Evolutionary conservation across 2,329 filamentous ascomycete genomes (phyloP), one percentile per base, ranked within the genome.

Genomic region (Colletotrichum brevisporum): DNA sequence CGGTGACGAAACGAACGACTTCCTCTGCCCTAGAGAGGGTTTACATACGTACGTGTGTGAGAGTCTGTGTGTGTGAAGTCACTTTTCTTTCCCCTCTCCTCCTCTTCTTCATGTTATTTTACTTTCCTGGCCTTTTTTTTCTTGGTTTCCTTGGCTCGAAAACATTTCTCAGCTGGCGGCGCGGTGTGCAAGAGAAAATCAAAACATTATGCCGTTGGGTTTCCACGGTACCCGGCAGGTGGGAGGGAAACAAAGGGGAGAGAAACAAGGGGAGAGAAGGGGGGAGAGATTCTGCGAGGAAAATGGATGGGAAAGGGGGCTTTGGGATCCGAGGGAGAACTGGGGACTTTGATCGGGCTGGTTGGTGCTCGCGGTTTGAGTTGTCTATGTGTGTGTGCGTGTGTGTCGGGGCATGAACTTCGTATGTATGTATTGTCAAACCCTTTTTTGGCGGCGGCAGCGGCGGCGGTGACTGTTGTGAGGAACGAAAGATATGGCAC

Each of bases 101-200:
- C 13, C 58, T 71, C 72, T 73, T 68, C 59, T 70, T 67, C 53
- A 63, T 60, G 63, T 73, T 62, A 61, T 64, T 67, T 72, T 68
- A 70, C 27, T 54, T 43, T 56, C 16, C 12, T 31, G 26, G 1
- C 6, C 54, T 54, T 31, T 15, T 21, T 36, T 47, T 24, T 48
- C 21, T 62, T 56, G 50, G 56, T 27, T 57, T 64, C 16, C 53
- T 63, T 26, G 24, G 54, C 55, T 63, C 66, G n/a, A 43, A 48
- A 56, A 27, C 43, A 39, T 64, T 31, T 58, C 18, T 50, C 53
- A 47, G 60, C 60, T 18, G 48, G 60, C 59, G 53, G 31, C 52
- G 59, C 16, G 47, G 53, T 24, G 47, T 43, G 45, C 45, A 16
- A 43, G 31, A 18, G 18, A 48, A 54, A 58, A 43, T 26, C 4